These are phyloP conservation scores for Chaetomium sp. DNA, from an alignment of 2,329 filamentous ascomycete species.

Conservation along the genomic window DNA sequence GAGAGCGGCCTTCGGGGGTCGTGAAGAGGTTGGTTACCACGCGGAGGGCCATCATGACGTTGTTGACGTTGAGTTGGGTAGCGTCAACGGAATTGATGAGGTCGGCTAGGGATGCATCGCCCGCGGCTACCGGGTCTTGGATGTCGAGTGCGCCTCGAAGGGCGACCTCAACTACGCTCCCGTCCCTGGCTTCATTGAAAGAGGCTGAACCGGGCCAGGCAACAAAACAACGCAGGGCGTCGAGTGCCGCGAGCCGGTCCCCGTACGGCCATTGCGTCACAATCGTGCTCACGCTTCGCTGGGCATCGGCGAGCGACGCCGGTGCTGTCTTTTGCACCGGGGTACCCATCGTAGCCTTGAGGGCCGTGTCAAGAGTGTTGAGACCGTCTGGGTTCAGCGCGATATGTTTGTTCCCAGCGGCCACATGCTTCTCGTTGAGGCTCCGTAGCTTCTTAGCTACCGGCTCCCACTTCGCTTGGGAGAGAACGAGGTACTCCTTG, in stretches of 20 bases:
- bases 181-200: constrained; percentile 45
- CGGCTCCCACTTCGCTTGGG: constrained; percentile 60
- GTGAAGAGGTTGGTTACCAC: constrained; percentile 79
- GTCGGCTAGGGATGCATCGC: constrained; percentile 4
- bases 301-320: constrained; percentile 24
- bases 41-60: constrained; percentile 79
- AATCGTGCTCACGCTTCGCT: constrained; percentile 57
- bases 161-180: constrained; percentile 54
- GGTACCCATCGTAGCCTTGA: constrained; percentile 52
- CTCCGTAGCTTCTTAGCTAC: constrained; percentile 37
- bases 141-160: constrained; percentile 34
- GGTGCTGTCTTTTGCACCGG: constrained; percentile 27
- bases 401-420: constrained; percentile 63
- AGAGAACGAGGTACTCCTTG: constrained; percentile 70
- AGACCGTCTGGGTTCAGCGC: constrained; percentile 66
- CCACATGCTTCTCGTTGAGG: constrained; percentile 66
- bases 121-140: constrained; percentile 33
- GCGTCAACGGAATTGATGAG: constrained; percentile 30
- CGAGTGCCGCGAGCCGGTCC: constrained; percentile 75
- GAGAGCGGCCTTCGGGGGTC: constrained; percentile 61
- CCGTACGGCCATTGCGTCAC: constrained; percentile 73
- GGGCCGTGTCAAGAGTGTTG: constrained; percentile 53
- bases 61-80: constrained; percentile 61
- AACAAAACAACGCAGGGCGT: constrained; percentile 78
- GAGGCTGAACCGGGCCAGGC: constrained; percentile 61